Conservation (phyloP, 192 early-diverging fungal species). For the Mortierella antarctica region DNA sequence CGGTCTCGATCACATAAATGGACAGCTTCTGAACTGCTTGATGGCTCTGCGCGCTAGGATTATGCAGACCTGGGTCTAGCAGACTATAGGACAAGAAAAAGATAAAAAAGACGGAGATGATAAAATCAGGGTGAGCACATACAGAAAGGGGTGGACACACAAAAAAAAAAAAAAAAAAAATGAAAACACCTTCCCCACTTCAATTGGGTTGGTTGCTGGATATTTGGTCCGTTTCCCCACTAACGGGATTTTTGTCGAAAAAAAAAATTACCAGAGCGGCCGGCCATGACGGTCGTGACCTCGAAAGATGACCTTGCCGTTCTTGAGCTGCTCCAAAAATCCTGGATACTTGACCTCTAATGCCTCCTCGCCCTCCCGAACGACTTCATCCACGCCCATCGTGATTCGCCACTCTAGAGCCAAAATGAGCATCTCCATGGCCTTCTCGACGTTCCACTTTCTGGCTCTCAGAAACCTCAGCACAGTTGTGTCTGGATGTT, state of each 20-base stretch:
- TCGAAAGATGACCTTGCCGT: constrained; percentile 59
- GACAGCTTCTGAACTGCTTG: constrained; percentile 71
- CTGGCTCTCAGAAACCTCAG: constrained; percentile 87
- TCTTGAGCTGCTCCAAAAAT: constrained; percentile 55
- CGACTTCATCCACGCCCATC: constrained; percentile 58
- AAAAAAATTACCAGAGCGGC: constrained; percentile 54
- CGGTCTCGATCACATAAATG: constrained; percentile 78
- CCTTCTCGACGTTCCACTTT: constrained; percentile 86
- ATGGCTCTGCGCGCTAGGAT: constrained; percentile 64
- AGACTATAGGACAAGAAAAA: constrained; percentile 35
- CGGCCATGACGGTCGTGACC: constrained; percentile 59
- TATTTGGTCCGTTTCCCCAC: neutral
- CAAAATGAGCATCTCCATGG: constrained; percentile 75
- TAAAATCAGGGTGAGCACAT: neutral
- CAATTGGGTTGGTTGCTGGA: neutral
- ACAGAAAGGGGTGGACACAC: neutral
- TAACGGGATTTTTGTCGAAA: neutral
- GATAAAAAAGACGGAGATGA: neutral
- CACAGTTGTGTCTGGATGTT: constrained; percentile 78
- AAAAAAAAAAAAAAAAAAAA: too few species aligned
- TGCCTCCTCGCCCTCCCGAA: constrained; percentile 57
- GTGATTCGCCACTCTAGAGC: constrained; percentile 80
- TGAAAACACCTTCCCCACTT: neutral
- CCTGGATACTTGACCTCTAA: constrained; percentile 56
- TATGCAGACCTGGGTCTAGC: constrained; percentile 56